phyloP scores from a whole-genome alignment of 176 grass and related monocot genomes.

The Oryza officinalis region DNA sequence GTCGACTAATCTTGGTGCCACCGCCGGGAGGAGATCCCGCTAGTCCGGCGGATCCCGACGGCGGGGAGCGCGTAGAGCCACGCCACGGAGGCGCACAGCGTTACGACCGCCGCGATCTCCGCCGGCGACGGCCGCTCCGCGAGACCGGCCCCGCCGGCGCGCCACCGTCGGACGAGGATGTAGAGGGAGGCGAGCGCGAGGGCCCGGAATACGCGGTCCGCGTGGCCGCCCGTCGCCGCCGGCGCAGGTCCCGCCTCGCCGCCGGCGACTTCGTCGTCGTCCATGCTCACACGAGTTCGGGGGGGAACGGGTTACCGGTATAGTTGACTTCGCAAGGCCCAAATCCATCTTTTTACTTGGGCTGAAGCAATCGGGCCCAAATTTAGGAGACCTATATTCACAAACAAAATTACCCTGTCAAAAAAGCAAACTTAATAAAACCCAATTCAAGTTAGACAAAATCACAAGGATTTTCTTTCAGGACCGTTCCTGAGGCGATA shows the following conservation, averaged over 20 bases:
- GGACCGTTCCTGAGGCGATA: too few relatives aligned
- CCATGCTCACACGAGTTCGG: neutral
- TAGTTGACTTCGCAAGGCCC: too few relatives aligned
- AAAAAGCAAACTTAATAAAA: too few relatives aligned
- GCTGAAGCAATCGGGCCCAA: too few relatives aligned
- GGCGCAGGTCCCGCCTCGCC: constrained; percentile 4
- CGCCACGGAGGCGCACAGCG: constrained; percentile 29
- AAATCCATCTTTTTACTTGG: too few relatives aligned
- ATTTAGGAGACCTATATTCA: too few relatives aligned
- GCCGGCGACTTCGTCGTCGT: neutral
- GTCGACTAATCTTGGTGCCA: constrained; percentile 34
- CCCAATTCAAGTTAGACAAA: too few relatives aligned
- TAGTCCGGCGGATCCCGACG: neutral
- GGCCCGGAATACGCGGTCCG: constrained; percentile 37
- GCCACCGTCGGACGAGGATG: constrained; percentile 48
- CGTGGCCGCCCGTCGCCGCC: neutral
- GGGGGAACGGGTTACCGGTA: too few relatives aligned
- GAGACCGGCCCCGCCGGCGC: constrained; percentile 23
- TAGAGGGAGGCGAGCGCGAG: constrained; percentile 40
- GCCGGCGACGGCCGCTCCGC: constrained; percentile 33
- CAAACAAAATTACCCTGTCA: too few relatives aligned
- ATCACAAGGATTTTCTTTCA: too few relatives aligned
- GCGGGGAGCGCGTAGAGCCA: constrained; percentile 39
- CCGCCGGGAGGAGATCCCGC: neutral
- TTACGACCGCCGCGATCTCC: constrained; percentile 35